phyloP scores from a whole-genome alignment of 1,284 basidiomycete species.

The Lignosus rhinocerotis region DNA sequence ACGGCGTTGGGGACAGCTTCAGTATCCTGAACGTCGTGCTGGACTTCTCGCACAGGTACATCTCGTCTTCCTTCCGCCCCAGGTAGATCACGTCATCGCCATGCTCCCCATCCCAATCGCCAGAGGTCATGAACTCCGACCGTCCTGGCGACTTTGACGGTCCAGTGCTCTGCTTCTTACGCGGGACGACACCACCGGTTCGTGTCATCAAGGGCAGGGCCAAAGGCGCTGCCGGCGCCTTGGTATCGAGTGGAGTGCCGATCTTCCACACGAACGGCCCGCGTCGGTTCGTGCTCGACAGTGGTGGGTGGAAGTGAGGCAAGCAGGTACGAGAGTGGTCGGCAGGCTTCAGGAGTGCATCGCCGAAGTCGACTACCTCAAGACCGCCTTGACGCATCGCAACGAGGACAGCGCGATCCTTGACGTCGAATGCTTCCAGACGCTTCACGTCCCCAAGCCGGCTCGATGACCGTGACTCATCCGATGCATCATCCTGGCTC shows the following conservation, averaged over 20 bases:
- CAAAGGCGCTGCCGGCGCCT: constrained; percentile 39
- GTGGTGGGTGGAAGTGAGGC: constrained; percentile 64
- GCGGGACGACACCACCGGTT: constrained; percentile 35
- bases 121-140: constrained; percentile 47
- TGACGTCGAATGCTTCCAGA: constrained; percentile 74
- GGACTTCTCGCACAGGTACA: constrained; percentile 80
- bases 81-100: constrained; percentile 75
- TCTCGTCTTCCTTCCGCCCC: constrained; percentile 69
- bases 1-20: constrained; percentile 40
- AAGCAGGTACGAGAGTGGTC: constrained; percentile 70
- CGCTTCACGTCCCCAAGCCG: constrained; percentile 79
- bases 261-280: constrained; percentile 78
- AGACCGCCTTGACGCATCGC: constrained; percentile 82
- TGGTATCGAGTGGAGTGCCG: constrained; percentile 58
- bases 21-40: constrained; percentile 73
- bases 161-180: constrained; percentile 54
- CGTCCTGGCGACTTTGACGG: constrained; percentile 49
- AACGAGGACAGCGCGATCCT: constrained; percentile 71
- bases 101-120: constrained; percentile 54
- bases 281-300: constrained; percentile 63
- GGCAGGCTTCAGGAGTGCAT: constrained; percentile 73
- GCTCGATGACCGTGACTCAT: constrained; percentile 37
- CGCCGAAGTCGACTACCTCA: constrained; percentile 74
- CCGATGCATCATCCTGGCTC: constrained; percentile 66
- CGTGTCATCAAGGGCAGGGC: constrained; percentile 29